Evolutionary conservation across 2,329 filamentous ascomycete species (phyloP).

Genomic region (Talaromyces piceae): DNA sequence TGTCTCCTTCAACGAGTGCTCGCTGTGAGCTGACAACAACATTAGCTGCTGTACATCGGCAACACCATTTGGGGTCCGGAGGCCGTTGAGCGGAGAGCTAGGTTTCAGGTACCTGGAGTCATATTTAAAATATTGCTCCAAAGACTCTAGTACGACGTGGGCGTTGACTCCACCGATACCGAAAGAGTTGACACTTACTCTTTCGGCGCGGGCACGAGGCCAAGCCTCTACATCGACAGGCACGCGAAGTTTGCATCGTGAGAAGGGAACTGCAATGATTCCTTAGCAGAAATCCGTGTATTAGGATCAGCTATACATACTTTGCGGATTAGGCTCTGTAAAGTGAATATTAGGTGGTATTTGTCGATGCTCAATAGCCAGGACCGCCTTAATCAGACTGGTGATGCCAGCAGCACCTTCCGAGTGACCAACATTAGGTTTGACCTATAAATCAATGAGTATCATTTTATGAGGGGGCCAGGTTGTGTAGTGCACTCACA

Average conservation of each 20-base stretch:
- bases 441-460: slow-evolving; percentile 9
- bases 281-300: background rate
- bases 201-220: slow-evolving; percentile 7
- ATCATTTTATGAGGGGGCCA: too few relatives aligned
- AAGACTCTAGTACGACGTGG: slow-evolving; percentile 19
- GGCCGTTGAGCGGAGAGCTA: background rate
- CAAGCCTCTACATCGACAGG: slow-evolving; percentile 6
- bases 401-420: slow-evolving; percentile 18
- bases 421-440: slow-evolving; percentile 24
- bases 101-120: background rate
- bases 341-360: slow-evolving; percentile 19
- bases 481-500: background rate
- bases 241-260: slow-evolving; percentile 9
- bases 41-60: background rate
- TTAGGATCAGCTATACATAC: slow-evolving; percentile 1
- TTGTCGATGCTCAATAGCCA: slow-evolving; percentile 15
- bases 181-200: slow-evolving; percentile 36
- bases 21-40: background rate
- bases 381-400: slow-evolving; percentile 17
- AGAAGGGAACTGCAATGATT: slow-evolving; percentile 8
- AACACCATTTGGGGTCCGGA: background rate
- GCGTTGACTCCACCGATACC: slow-evolving; percentile 43
- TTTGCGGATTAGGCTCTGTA: slow-evolving; percentile 25
- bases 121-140: background rate
- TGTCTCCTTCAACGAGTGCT: background rate